phyloP scores from a whole-genome alignment of 192 early-diverging fungal genomes.

The Linnemannia schmuckeri region DNA sequence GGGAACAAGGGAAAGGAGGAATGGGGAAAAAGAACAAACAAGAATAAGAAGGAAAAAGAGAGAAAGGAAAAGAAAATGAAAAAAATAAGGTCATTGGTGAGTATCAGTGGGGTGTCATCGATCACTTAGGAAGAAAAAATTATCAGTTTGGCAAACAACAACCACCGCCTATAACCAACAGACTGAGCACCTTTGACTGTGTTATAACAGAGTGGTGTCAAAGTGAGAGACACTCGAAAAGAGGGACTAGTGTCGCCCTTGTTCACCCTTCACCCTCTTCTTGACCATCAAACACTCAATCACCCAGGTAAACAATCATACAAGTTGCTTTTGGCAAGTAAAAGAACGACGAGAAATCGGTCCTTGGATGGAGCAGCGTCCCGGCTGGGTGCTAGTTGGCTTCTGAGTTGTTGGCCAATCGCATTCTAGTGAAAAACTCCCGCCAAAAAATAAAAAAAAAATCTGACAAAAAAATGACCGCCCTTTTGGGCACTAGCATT shows the following conservation, averaged over 20 bases:
- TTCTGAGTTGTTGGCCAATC: not conserved
- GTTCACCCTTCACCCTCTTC: too few relatives aligned
- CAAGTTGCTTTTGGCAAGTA: too few relatives aligned
- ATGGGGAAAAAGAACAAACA: not conserved
- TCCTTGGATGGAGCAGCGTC: not conserved
- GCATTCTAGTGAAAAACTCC: not conserved
- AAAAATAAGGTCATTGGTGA: conserved; percentile 14
- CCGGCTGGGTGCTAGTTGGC: not conserved
- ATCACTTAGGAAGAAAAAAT: too few relatives aligned
- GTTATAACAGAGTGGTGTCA: too few relatives aligned
- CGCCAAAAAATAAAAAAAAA: not conserved
- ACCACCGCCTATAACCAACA: too few relatives aligned
- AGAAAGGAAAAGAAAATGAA: not conserved
- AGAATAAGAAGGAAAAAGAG: not conserved
- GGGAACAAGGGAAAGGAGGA: not conserved
- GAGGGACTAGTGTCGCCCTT: too few relatives aligned
- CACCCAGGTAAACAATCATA: not conserved
- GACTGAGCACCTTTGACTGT: too few relatives aligned
- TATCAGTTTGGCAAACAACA: too few relatives aligned
- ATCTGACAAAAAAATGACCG: not conserved
- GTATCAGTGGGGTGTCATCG: not conserved
- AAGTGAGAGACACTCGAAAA: too few relatives aligned
- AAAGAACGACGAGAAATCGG: not conserved
- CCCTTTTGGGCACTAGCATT: not conserved
- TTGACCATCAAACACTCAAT: too few relatives aligned